Evolutionary conservation across 495 filamentous ascomycete genomes (phyloP), one percentile per base, ranked within the genome.

Genomic region (Cenococcum geophilum): DNA sequence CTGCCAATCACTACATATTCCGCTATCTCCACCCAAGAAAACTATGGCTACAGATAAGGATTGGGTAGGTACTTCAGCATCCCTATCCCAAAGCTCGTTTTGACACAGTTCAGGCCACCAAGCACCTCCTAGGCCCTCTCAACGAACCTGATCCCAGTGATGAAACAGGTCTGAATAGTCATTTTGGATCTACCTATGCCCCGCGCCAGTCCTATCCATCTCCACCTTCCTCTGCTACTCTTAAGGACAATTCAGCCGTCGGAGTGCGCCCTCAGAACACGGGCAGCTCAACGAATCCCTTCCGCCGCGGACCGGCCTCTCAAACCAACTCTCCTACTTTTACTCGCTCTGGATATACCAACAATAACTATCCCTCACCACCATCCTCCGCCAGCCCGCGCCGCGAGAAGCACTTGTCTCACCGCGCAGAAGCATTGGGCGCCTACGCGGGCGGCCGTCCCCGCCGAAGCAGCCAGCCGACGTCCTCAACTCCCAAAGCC

Each of bases 101-200:
- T 48, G 23, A 43, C 20, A 52, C 50, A 35, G 16, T 36, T 16
- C 66, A 84, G 80, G 81, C 81, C 4, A 71, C 72, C 42, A 78
- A 79, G 49, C 79, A 82, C 64, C 74, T 86, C 9, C 77, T 87
- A 27, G 81, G 82, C 54, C 83, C 84, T 59, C 70, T 84, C 35
- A 78, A 68, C 35, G 80, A 76, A 11, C 78, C 79, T 6, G 78
- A 81, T 37, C 80, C 82, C 12, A 75, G 73, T 56, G 73, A 78
- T 20, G 79, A 82, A 61, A 81, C 79, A 14, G 82, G 82, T 14
- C 77, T 76, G 20, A 74, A 74, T 54, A 75, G 69, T 14, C 77
- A 78, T 64, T 80, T 79, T 62, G 64, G 65, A 14, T 73, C 62
- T 47, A 74, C 76, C 18, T 72, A 73, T 43, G 68, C 65, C 23